Evolutionary conservation across 2,329 filamentous ascomycete species (phyloP).

Genomic region (Alternaria triticina): DNA sequence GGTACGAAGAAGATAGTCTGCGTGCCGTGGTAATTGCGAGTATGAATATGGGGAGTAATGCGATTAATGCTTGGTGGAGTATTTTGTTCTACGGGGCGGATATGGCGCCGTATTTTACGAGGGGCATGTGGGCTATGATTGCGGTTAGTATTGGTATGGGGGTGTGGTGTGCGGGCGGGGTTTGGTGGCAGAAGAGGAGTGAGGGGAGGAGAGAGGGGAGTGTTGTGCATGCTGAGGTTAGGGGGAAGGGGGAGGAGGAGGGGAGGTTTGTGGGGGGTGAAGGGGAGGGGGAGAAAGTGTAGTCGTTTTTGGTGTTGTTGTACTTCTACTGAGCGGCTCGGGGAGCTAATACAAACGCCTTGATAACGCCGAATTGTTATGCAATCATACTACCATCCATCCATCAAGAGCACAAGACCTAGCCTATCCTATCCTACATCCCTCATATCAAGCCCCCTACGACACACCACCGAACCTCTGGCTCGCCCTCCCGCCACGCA

Average conservation of each 20-base stretch:
- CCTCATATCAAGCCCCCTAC: conserved; percentile 8
- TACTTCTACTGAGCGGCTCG: background rate
- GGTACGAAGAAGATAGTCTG: conserved; percentile 67
- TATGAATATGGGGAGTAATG: conserved; percentile 68
- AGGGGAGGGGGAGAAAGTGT: background rate
- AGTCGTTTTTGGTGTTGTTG: background rate
- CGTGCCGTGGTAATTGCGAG: conserved; percentile 71
- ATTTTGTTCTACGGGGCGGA: conserved; percentile 73
- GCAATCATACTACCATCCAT: background rate
- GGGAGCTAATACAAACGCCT: background rate
- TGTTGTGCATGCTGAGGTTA: background rate
- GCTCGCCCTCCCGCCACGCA: conserved; percentile 64
- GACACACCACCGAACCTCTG: conserved; percentile 44
- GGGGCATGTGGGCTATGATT: conserved; percentile 79
- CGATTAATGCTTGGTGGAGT: conserved; percentile 76
- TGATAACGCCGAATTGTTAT: background rate
- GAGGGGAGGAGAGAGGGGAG: conserved; percentile 44
- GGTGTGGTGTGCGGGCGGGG: conserved; percentile 64
- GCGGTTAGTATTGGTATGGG: conserved; percentile 65
- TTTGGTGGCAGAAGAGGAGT: conserved; percentile 53
- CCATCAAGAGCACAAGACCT: background rate
- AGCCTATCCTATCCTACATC: background rate
- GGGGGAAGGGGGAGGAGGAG: background rate
- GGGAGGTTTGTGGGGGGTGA: background rate
- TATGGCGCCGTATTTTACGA: conserved; percentile 70